These are phyloP conservation scores for Puccinia coronata DNA, from an alignment of 1,284 basidiomycete species.

Conservation along the genomic window DNA sequence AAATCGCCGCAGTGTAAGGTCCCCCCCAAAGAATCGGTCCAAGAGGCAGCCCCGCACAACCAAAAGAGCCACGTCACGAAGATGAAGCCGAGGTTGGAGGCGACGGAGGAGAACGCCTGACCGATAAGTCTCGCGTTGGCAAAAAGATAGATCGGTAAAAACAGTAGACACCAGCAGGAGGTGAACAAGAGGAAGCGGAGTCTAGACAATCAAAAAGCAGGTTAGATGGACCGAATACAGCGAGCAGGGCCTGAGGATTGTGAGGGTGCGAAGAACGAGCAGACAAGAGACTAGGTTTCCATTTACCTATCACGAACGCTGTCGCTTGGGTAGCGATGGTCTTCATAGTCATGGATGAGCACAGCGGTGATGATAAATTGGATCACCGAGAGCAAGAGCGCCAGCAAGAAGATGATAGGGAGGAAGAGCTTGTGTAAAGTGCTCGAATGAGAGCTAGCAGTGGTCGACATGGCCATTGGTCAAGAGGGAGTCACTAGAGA, in stretches of 20 bases:
- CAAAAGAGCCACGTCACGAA: conserved; percentile 42
- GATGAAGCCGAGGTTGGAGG: conserved; percentile 36
- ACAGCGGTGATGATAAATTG: conserved; percentile 47
- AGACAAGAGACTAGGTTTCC: background rate
- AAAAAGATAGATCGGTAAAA: conserved; percentile 31
- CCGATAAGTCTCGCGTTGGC: conserved; percentile 8
- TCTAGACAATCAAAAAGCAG: background rate
- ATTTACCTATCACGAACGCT: conserved; percentile 43
- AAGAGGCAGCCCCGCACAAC: conserved; percentile 33
- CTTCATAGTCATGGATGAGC: conserved; percentile 39
- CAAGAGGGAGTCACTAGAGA: background rate
- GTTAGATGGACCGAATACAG: no score
- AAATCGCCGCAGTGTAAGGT: conserved; percentile 40
- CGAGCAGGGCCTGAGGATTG: background rate
- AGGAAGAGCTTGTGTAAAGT: conserved; percentile 6
- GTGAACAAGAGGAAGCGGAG: conserved; percentile 40
- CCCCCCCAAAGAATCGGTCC: conserved; percentile 26
- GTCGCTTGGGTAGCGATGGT: conserved; percentile 24
- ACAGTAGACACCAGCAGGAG: conserved; percentile 41
- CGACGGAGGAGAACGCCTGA: conserved; percentile 12
- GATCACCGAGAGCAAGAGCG: conserved; percentile 24
- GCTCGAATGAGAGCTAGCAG: conserved; percentile 7
- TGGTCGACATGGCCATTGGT: conserved; percentile 21
- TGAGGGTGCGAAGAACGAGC: background rate
- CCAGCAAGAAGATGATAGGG: background rate